A percentile compares a stretch with the other conserved stretches of the same genome.
phyloP scores from a whole-genome alignment of 176 grass and related monocot genomes.

The Triticum turgidum region DNA sequence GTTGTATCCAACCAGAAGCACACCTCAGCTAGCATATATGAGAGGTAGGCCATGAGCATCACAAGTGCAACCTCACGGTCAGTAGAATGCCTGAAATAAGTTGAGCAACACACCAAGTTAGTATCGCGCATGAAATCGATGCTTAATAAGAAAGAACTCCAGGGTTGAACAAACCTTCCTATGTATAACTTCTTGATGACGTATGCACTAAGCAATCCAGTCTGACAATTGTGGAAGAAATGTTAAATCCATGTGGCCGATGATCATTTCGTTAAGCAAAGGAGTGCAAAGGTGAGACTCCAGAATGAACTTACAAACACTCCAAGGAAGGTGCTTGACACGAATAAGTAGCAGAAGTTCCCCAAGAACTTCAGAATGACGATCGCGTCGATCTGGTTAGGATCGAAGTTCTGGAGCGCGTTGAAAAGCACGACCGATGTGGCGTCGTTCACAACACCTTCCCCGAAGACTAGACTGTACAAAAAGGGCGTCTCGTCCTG shows the following conservation, averaged over 20 bases:
- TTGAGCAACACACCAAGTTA: slow-evolving; percentile 12
- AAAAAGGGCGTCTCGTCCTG: slow-evolving; percentile 97
- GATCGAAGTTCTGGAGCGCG: slow-evolving; percentile 88
- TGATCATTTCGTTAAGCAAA: neutral
- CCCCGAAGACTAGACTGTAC: slow-evolving; percentile 93
- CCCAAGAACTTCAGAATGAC: slow-evolving; percentile 64
- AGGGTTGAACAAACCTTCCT: slow-evolving; percentile 69
- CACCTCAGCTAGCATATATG: slow-evolving; percentile 98
- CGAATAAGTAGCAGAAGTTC: slow-evolving; percentile 77
- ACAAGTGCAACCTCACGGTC: slow-evolving; percentile 95
- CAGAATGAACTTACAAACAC: slow-evolving; percentile 68
- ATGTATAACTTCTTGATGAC: slow-evolving; percentile 96
- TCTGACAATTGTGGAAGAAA: slow-evolving; percentile 36
- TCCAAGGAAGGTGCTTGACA: slow-evolving; percentile 93
- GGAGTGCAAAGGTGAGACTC: neutral
- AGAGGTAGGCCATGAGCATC: slow-evolving; percentile 99
- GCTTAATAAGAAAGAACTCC: neutral
- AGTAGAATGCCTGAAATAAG: slow-evolving; percentile 83
- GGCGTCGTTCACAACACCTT: slow-evolving; percentile 97
- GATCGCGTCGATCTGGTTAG: slow-evolving; percentile 52
- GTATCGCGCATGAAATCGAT: neutral
- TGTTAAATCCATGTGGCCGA: slow-evolving; percentile 14
- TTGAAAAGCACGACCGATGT: slow-evolving; percentile 98
- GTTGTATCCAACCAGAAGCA: slow-evolving; percentile 18
- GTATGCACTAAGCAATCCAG: slow-evolving; percentile 90